Percentiles rank a stretch among this genome's conserved stretches.
Conservation (phyloP, 2,329 filamentous ascomycete genomes). For the Drechslera avenae region DNA sequence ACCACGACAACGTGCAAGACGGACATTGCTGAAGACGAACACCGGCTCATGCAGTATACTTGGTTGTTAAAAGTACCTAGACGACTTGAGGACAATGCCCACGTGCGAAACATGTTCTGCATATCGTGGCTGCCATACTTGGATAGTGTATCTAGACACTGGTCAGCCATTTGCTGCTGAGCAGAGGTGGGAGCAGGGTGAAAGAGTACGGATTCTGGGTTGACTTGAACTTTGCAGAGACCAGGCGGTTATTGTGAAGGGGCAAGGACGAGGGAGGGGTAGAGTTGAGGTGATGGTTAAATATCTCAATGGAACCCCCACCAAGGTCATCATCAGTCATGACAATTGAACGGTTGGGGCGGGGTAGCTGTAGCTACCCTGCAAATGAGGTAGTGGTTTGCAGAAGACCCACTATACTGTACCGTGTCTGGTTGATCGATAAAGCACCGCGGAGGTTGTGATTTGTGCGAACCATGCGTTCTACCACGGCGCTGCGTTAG, state of each 20-base stretch:
- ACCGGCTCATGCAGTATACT: constrained; percentile 53
- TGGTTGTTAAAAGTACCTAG: constrained; percentile 48
- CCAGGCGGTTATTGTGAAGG: not conserved
- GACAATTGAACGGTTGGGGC: constrained; percentile 33
- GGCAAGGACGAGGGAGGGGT: constrained; percentile 2
- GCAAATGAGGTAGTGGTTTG: constrained; percentile 11
- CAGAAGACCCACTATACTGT: constrained; percentile 12
- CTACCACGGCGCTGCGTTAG: constrained; percentile 4
- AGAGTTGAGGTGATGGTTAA: constrained; percentile 20
- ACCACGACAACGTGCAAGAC: constrained; percentile 5
- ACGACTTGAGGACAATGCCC: constrained; percentile 43
- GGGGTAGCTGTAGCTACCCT: constrained; percentile 30
- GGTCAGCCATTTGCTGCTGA: constrained; percentile 28
- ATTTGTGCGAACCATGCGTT: constrained; percentile 6
- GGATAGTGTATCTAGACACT: constrained; percentile 22
- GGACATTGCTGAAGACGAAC: constrained; percentile 38
- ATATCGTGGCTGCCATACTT: constrained; percentile 42
- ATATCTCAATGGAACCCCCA: constrained; percentile 19
- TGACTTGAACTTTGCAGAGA: not conserved
- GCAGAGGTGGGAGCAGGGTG: not conserved
- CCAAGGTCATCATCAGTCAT: constrained; percentile 13
- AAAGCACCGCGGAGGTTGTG: constrained; percentile 10
- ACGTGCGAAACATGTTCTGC: constrained; percentile 40
- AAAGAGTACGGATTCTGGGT: constrained; percentile 27
- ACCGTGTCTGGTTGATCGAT: constrained; percentile 2